phyloP scores from a whole-genome alignment of 495 filamentous ascomycete species.

The Neurospora pannonica region DNA sequence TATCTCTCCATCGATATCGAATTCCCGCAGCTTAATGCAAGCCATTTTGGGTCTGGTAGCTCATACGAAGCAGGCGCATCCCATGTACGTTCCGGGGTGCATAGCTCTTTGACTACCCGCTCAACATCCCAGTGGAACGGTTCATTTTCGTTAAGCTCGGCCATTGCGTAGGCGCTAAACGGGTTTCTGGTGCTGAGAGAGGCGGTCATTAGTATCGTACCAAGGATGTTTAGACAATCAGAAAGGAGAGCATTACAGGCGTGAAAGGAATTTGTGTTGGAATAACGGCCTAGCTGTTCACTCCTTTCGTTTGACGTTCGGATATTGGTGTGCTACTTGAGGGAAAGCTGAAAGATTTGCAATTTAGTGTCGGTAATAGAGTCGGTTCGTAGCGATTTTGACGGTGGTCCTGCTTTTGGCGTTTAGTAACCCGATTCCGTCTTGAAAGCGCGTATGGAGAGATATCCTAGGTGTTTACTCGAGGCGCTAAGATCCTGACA shows the following conservation, averaged over 20 bases:
- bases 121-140: conserved; percentile 62
- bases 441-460: not conserved
- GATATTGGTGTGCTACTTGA: not conserved
- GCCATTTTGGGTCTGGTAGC: conserved; percentile 38
- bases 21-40: conserved; percentile 48
- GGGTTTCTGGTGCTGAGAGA: not conserved
- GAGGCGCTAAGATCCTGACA: too few species aligned
- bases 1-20: conserved; percentile 51
- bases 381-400: not conserved
- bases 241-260: not conserved
- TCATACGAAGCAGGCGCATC: conserved; percentile 14
- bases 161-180: conserved; percentile 10
- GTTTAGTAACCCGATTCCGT: not conserved
- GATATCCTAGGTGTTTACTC: not conserved
- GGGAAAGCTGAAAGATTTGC: not conserved
- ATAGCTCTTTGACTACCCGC: conserved; percentile 54
- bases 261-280: not conserved
- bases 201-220: not conserved
- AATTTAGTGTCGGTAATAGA: not conserved
- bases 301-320: not conserved
- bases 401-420: not conserved
- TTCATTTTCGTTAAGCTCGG: conserved; percentile 30
- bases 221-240: not conserved
- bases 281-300: not conserved
- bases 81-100: conserved; percentile 41